These are phyloP conservation scores for Epichloe baconii DNA, from an alignment of 2,329 filamentous ascomycete species.

Conservation along the genomic window DNA sequence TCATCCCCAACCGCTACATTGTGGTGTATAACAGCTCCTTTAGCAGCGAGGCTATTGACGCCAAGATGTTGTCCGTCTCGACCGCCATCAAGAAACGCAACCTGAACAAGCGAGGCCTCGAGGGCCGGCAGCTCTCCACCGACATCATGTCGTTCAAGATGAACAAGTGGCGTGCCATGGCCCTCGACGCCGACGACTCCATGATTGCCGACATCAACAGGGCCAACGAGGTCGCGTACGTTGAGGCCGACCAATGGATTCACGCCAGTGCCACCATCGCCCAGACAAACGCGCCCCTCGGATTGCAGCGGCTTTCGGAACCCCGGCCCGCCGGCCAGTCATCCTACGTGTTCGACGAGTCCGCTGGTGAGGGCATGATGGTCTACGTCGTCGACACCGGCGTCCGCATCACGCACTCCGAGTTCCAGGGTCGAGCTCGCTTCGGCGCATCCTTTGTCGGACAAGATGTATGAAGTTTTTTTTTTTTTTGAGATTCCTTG, in stretches of 20 bases:
- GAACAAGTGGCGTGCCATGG: constrained; percentile 38
- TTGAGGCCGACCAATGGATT: constrained; percentile 41
- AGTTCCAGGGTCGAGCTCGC: constrained; percentile 42
- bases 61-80: constrained; percentile 35
- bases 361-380: constrained; percentile 41
- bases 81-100: constrained; percentile 43
- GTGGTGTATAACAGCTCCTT: constrained; percentile 49
- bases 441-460: constrained; percentile 40
- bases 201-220: constrained; percentile 36
- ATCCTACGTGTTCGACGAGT: constrained; percentile 34
- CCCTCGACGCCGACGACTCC: constrained; percentile 36
- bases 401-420: constrained; percentile 39
- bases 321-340: constrained; percentile 15
- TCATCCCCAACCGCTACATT: constrained; percentile 47
- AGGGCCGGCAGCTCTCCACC: constrained; percentile 35
- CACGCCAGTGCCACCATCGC: constrained; percentile 28
- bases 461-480: constrained; percentile 21
- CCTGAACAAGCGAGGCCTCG: constrained; percentile 35
- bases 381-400: constrained; percentile 55
- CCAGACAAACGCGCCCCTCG: constrained; percentile 40
- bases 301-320: constrained; percentile 41
- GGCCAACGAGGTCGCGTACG: constrained; percentile 35
- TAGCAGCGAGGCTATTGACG: constrained; percentile 32
- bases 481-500: constrained; percentile 5
- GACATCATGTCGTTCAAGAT: constrained; percentile 33